These are phyloP conservation scores for Curvularia verruculosa DNA, from an alignment of 2,329 filamentous ascomycete genomes.

Conservation along the genomic window DNA sequence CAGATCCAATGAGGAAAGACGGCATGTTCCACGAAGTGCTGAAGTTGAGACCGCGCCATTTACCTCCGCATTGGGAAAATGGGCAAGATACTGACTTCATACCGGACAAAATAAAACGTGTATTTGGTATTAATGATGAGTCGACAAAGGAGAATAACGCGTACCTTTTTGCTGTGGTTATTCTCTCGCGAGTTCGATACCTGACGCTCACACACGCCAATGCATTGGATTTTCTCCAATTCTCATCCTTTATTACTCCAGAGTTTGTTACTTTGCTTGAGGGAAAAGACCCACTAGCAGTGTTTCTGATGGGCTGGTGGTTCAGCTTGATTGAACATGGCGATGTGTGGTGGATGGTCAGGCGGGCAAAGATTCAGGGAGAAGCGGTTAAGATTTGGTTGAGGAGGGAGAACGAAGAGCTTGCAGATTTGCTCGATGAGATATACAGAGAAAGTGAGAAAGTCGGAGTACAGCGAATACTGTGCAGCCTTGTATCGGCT, in stretches of 20 bases:
- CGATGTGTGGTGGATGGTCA: conserved; percentile 38
- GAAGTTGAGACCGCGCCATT: conserved; percentile 24
- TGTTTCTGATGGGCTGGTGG: conserved; percentile 65
- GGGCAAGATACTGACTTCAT: conserved; percentile 29
- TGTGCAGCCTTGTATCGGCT: not conserved
- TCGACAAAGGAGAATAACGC: conserved; percentile 26
- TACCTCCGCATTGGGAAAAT: conserved; percentile 19
- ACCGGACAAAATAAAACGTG: conserved; percentile 38
- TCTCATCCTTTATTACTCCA: conserved; percentile 55
- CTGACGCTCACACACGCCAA: conserved; percentile 49
- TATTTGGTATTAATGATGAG: conserved; percentile 37
- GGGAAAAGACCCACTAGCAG: conserved; percentile 59
- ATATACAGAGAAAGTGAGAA: not conserved
- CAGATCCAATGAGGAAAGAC: conserved; percentile 56
- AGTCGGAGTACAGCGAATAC: not conserved
- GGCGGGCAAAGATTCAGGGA: conserved; percentile 34
- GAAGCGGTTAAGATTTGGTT: conserved; percentile 34
- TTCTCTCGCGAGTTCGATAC: conserved; percentile 50
- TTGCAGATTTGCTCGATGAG: conserved; percentile 14
- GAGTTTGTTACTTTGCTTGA: conserved; percentile 56
- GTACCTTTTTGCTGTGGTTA: conserved; percentile 42
- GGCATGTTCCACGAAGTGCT: conserved; percentile 54
- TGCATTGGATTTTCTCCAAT: conserved; percentile 55
- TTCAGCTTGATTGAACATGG: conserved; percentile 52
- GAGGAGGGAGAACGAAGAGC: conserved; percentile 20